A percentile compares a stretch with the other conserved stretches of the same genome.
Evolutionary conservation across 2,329 filamentous ascomycete genomes (phyloP).

Genomic region (Lecanicillium sp.): DNA sequence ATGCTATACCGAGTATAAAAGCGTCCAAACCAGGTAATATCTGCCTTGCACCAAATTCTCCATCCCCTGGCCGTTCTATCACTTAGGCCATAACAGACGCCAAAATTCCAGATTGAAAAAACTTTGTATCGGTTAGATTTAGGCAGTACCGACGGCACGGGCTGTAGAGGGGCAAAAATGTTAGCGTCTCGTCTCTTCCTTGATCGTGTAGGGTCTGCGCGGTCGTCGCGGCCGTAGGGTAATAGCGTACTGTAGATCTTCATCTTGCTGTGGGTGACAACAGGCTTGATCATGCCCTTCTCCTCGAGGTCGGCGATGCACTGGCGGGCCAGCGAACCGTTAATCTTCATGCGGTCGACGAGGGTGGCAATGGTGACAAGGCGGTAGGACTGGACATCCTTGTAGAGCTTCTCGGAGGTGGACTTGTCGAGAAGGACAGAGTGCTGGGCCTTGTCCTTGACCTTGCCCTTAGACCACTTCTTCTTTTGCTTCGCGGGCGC

Average conservation of each 20-base stretch:
- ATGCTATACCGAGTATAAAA: slow-evolving; percentile 33
- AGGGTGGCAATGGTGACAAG: slow-evolving; percentile 97
- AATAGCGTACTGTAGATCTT: slow-evolving; percentile 80
- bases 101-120: slow-evolving; percentile 27
- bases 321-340: slow-evolving; percentile 89
- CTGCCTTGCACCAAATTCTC: slow-evolving; percentile 26
- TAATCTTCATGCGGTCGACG: slow-evolving; percentile 99
- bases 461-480: slow-evolving; percentile 54
- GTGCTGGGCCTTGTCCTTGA: slow-evolving; percentile 99
- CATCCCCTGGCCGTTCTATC: slow-evolving; percentile 11
- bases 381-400: slow-evolving; percentile 99
- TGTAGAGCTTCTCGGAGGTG: slow-evolving; percentile 97
- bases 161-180: slow-evolving; percentile 37
- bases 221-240: background rate
- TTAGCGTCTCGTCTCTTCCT: background rate
- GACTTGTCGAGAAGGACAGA: slow-evolving; percentile 97
- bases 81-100: slow-evolving; percentile 28
- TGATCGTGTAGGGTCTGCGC: background rate
- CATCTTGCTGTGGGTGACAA: slow-evolving; percentile 94
- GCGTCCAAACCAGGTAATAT: slow-evolving; percentile 29
- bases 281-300: slow-evolving; percentile 97
- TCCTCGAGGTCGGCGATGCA: slow-evolving; percentile 91
- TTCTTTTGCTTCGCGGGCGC: slow-evolving; percentile 44
- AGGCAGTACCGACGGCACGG: slow-evolving; percentile 51
- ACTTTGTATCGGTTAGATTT: slow-evolving; percentile 23